Base-by-base conservation (phyloP, 495 filamentous ascomycete genomes). In the Penicillium waksmanii region DNA sequence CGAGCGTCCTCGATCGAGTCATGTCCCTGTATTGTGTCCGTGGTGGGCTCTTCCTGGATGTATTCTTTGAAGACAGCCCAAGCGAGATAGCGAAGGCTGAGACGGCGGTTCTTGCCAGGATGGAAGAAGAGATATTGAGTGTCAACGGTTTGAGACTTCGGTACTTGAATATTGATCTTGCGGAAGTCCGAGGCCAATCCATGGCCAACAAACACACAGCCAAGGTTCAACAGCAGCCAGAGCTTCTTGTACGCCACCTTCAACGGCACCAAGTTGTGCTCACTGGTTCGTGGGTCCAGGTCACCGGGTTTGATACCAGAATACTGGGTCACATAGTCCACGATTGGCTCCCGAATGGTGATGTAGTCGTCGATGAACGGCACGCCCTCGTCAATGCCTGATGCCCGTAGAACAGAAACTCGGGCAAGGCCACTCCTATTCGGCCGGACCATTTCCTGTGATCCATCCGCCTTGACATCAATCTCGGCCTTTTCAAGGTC, bases 331-430 rank as follows among this genome's bases (percentile, higher is more conserved):
- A 98, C 82, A 66, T 98, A 96, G 75, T 99, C 95, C 42, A 97
- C 90, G n/a, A 99, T 89, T 0, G 88, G 87, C 60, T 97, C 95
- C 19, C 87, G 86, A 56, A 93, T 92, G 18, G 85, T 86, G 57
- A 99, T 96, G 74, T 98, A 98, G 70, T 99, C 95, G 68, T 99
- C 95, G 46, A 99, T 93, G 70, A 98, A 97, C 0, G 95, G 89
- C 0, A 88, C 73, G 9, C 91, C 91, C 73, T 94, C 90, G 21
- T 85, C 70, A 52, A 85, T 79, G 36, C 91, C 93, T 2, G 83
- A 75, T 13, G 91, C 95, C 43, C 95, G 82, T 15, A 98, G 79
- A 2, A 96, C 92, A 5, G 92, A 96, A 7, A 95, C 92, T 56
- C 95, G 83, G 21, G 93, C 95, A 34, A 98, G 81, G 1, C 91